phyloP scores from a whole-genome alignment of 2,329 filamentous ascomycete species.

The Botryotinia convoluta region DNA sequence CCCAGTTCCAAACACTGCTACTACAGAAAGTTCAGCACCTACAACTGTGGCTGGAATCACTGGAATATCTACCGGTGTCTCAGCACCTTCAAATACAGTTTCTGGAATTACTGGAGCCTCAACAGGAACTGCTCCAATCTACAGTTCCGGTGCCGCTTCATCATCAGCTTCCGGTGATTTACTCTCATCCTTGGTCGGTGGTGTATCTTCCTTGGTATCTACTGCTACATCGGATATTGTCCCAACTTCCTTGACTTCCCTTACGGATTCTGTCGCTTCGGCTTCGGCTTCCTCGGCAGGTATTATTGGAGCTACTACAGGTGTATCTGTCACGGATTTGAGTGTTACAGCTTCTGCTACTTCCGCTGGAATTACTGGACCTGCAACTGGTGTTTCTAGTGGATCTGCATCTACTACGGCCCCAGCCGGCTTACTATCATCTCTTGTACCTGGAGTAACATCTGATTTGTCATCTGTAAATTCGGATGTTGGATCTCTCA shows the following conservation, averaged over 20 bases:
- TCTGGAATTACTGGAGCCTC: not conserved
- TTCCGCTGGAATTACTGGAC: not conserved
- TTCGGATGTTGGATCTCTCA: not conserved
- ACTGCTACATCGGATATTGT: constrained; percentile 18
- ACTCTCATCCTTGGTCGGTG: constrained; percentile 13
- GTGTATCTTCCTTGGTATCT: not conserved
- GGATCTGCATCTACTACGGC: not conserved
- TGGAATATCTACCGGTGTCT: not conserved
- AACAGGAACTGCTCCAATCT: constrained; percentile 4
- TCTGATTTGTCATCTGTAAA: not conserved
- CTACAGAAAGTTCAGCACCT: not conserved
- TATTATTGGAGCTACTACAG: constrained; percentile 1
- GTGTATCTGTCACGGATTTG: not conserved
- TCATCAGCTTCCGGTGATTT: constrained; percentile 4
- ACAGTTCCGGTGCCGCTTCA: not conserved
- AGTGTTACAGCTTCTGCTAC: not conserved
- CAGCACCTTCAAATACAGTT: not conserved
- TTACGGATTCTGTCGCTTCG: not conserved
- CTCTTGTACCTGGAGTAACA: not conserved
- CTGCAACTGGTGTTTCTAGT: constrained; percentile 4
- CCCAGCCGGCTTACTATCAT: not conserved
- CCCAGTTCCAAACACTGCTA: not conserved
- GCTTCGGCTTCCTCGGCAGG: not conserved
- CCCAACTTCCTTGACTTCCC: constrained; percentile 3
- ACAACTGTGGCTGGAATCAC: not conserved